phyloP scores from a whole-genome alignment of 2,329 filamentous ascomycete genomes.

The Onygenales sp. region DNA sequence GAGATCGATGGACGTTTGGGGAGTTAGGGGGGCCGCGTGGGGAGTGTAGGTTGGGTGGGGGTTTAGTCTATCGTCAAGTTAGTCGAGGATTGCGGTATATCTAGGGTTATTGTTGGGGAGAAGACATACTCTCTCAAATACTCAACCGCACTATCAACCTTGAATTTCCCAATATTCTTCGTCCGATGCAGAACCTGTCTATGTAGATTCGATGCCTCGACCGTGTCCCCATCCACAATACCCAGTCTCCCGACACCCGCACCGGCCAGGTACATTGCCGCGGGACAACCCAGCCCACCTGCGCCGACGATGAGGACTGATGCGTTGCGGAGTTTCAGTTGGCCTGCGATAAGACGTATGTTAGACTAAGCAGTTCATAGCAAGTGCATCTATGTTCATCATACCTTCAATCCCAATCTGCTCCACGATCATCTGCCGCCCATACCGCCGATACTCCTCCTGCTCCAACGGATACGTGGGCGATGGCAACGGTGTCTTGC shows the following conservation, averaged over 20 bases:
- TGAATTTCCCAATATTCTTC: slow-evolving; percentile 59
- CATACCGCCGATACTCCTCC: slow-evolving; percentile 78
- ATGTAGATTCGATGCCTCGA: slow-evolving; percentile 86
- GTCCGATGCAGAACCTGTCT: slow-evolving; percentile 78
- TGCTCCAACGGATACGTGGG: slow-evolving; percentile 57
- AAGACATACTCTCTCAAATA: slow-evolving; percentile 46
- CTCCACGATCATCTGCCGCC: slow-evolving; percentile 81
- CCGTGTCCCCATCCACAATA: slow-evolving; percentile 75
- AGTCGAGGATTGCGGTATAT: not conserved
- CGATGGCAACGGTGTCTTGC: too few species aligned
- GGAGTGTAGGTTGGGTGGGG: slow-evolving; percentile 56
- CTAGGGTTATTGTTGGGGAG: not conserved
- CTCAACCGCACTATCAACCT: slow-evolving; percentile 67
- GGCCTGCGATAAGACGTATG: slow-evolving; percentile 44
- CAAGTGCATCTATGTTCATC: not conserved
- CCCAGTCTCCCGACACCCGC: slow-evolving; percentile 78
- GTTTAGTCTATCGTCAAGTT: slow-evolving; percentile 51
- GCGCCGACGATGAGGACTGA: slow-evolving; percentile 75
- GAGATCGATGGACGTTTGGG: slow-evolving; percentile 57
- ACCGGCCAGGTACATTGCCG: slow-evolving; percentile 83
- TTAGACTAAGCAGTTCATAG: not conserved
- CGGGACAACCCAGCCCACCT: slow-evolving; percentile 84
- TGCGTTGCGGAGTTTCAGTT: slow-evolving; percentile 60
- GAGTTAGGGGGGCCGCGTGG: slow-evolving; percentile 55
- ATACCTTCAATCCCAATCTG: slow-evolving; percentile 66